phyloP scores from a whole-genome alignment of 495 filamentous ascomycete genomes.

The Aspergillus incahuasiensis region DNA sequence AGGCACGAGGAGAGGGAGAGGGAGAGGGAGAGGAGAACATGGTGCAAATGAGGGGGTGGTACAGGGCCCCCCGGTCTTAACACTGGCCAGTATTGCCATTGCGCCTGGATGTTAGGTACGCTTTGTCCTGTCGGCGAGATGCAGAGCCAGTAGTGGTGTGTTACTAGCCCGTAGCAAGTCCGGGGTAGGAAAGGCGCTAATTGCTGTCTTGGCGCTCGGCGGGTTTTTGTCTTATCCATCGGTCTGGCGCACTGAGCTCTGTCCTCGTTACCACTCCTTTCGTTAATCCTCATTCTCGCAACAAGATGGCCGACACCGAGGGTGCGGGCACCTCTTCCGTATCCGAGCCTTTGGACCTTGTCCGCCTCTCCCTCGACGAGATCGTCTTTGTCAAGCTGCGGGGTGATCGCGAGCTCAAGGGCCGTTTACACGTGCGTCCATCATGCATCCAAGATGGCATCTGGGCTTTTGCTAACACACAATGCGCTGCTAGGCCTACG shows the following conservation, averaged over 20 bases:
- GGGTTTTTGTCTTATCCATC: constrained; percentile 6
- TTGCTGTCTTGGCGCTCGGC: neutral
- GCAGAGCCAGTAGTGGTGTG: neutral
- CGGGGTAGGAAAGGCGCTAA: neutral
- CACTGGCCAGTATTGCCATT: neutral
- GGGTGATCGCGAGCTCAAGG: constrained; percentile 93
- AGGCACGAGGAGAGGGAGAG: neutral
- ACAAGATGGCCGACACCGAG: constrained; percentile 66
- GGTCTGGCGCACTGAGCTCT: neutral
- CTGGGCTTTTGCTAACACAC: constrained; percentile 4
- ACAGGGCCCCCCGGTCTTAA: neutral
- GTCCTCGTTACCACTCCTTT: neutral
- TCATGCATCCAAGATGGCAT: neutral
- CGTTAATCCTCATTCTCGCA: neutral
- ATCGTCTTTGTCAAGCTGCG: constrained; percentile 95
- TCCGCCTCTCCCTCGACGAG: constrained; percentile 89
- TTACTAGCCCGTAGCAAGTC: neutral
- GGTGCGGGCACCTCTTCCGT: constrained; percentile 59
- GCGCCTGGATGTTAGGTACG: neutral
- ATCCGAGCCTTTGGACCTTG: constrained; percentile 88
- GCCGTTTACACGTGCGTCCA: constrained; percentile 76
- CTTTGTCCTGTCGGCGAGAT: neutral
- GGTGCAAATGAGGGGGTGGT: neutral
- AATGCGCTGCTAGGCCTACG: constrained; percentile 68
- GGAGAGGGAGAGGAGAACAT: neutral